Evolutionary conservation across 805 yeast genomes (phyloP).

Genomic region (Metschnikowia amazonensis): DNA sequence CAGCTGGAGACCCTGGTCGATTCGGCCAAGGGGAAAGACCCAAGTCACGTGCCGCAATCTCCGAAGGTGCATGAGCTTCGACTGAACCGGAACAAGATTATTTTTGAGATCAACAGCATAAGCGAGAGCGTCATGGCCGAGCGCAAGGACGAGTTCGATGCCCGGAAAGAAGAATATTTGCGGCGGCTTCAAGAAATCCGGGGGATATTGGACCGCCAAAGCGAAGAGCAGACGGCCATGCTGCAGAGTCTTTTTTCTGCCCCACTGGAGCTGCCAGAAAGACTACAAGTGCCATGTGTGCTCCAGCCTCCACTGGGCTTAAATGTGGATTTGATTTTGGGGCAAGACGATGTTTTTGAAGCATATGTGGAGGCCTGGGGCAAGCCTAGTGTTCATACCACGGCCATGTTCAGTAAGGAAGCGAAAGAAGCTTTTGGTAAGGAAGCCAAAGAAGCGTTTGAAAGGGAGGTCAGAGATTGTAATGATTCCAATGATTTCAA

Average conservation of each 20-base stretch:
- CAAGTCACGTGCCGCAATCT: conserved; percentile 5
- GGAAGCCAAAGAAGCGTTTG: too few relatives aligned
- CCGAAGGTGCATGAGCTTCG: conserved; percentile 14
- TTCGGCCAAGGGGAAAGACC: background rate
- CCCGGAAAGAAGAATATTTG: conserved; percentile 23
- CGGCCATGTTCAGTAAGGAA: background rate
- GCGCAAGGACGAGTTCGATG: conserved; percentile 24
- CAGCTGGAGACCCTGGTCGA: background rate
- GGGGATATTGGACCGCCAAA: conserved; percentile 26
- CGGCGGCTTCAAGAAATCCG: conserved; percentile 22
- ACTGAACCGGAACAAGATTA: conserved; percentile 25
- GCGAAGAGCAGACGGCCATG: conserved; percentile 20
- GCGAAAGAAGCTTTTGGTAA: too few relatives aligned
- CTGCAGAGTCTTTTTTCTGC: conserved; percentile 7
- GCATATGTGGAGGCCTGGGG: conserved; percentile 16
- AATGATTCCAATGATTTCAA: too few relatives aligned
- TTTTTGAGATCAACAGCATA: conserved; percentile 30
- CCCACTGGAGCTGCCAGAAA: background rate
- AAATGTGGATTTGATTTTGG: conserved; percentile 9
- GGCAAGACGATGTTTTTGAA: conserved; percentile 8
- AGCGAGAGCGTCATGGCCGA: conserved; percentile 28
- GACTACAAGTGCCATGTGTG: background rate
- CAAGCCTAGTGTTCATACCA: conserved; percentile 2
- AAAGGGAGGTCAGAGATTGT: too few relatives aligned
- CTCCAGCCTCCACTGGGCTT: conserved; percentile 8